These are phyloP conservation scores for Fusarium haematococcum DNA, from an alignment of 2,329 filamentous ascomycete species.

Conservation along the genomic window DNA sequence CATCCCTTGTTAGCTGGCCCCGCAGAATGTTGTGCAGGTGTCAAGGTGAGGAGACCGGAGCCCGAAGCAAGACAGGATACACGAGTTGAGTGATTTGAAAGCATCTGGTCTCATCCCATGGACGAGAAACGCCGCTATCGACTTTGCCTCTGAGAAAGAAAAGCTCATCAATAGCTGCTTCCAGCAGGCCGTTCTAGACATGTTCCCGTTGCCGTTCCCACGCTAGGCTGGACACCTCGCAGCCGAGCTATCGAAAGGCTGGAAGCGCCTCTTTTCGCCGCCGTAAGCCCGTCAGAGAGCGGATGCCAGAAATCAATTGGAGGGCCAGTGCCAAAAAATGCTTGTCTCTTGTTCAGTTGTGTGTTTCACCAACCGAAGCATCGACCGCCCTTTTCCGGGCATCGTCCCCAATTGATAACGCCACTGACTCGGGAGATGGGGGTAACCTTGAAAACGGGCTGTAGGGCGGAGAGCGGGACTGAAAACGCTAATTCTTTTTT, in stretches of 20 bases:
- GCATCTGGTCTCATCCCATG: background rate
- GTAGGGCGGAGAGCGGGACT: background rate
- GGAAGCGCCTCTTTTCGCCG: background rate
- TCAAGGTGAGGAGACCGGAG: slow-evolving; percentile 20
- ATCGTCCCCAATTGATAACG: slow-evolving; percentile 15
- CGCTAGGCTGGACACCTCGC: slow-evolving; percentile 16
- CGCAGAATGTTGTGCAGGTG: slow-evolving; percentile 32
- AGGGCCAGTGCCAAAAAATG: background rate
- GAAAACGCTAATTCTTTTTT: background rate
- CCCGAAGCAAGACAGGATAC: slow-evolving; percentile 12
- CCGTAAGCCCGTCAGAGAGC: background rate
- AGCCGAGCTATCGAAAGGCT: slow-evolving; percentile 11
- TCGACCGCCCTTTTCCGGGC: slow-evolving; percentile 5
- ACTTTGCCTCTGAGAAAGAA: background rate
- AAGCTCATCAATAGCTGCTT: background rate
- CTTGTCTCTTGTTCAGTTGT: slow-evolving; percentile 19
- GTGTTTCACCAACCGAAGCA: slow-evolving; percentile 35
- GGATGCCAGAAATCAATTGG: background rate
- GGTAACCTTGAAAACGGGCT: background rate
- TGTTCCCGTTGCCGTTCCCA: slow-evolving; percentile 13
- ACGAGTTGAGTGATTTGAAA: background rate
- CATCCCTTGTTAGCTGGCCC: slow-evolving; percentile 15
- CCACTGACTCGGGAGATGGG: slow-evolving; percentile 17
- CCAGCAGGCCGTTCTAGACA: slow-evolving; percentile 13
- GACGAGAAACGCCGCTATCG: background rate